Conservation (phyloP, 345 rosid species). For the Luvunga scandens region DNA sequence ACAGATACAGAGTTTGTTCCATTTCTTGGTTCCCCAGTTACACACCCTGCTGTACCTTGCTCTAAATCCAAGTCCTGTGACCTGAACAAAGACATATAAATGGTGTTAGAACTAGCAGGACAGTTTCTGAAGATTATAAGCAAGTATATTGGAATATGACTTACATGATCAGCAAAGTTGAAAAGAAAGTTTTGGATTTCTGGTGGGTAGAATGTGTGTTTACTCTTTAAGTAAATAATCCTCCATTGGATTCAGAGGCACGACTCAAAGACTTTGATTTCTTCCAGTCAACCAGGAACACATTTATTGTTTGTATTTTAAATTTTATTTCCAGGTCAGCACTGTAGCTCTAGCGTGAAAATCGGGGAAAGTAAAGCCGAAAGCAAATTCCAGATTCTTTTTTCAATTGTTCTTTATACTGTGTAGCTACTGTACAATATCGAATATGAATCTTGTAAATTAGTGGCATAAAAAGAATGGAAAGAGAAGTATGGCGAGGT, state of each 20-base stretch:
- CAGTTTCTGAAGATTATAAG: neutral
- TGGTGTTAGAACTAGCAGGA: neutral
- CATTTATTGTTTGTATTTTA: neutral
- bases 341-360: neutral
- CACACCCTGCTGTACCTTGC: neutral
- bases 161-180: neutral
- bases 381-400: neutral
- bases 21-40: neutral
- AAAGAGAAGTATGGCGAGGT: neutral
- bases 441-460: neutral
- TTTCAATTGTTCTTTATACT: neutral
- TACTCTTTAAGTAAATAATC: neutral
- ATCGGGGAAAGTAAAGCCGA: neutral
- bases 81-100: neutral
- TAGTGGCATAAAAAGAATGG: neutral
- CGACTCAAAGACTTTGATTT: neutral
- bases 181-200: neutral
- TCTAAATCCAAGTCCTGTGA: neutral
- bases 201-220: neutral
- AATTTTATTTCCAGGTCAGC: neutral
- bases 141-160: neutral
- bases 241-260: neutral
- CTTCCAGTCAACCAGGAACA: neutral
- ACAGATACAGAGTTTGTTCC: neutral
- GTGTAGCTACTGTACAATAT: neutral